Conservation (phyloP, 1,139 yeast genomes). For the Zhuliangozyma parablackwelliae region DNA sequence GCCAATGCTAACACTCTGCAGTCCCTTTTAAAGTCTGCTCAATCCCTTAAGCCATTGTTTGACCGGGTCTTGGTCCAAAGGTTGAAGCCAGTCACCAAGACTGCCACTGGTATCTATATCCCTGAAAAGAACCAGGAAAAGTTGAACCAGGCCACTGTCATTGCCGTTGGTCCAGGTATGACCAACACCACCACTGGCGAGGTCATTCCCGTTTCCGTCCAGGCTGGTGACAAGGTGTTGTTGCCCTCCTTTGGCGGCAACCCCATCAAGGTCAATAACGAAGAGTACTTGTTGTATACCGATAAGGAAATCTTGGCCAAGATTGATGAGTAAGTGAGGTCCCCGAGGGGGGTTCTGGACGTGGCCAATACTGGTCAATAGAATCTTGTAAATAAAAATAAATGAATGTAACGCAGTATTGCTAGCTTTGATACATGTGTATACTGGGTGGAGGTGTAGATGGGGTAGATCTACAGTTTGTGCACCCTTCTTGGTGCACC, state of each 20-base stretch:
- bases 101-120: conserved; percentile 90
- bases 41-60: conserved; percentile 83
- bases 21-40: conserved; percentile 76
- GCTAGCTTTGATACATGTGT: no score
- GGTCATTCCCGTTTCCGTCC: conserved; percentile 65
- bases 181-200: conserved; percentile 61
- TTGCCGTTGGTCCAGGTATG: conserved; percentile 83
- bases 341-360: no score
- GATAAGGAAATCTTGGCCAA: conserved; percentile 94
- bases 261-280: conserved; percentile 80
- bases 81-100: conserved; percentile 84
- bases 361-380: no score
- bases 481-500: no score
- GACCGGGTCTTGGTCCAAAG: conserved; percentile 96
- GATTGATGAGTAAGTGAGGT: conserved; percentile 40
- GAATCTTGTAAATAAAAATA: no score
- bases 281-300: conserved; percentile 72
- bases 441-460: no score
- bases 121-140: conserved; percentile 97
- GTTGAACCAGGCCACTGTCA: conserved; percentile 75
- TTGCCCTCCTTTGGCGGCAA: conserved; percentile 91
- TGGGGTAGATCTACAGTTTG: no score
- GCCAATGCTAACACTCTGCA: conserved; percentile 12
- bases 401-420: no score
- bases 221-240: conserved; percentile 87